Evolutionary conservation across 176 grass and related monocot species (phyloP).

Genomic region (Phyllostachys edulis): DNA sequence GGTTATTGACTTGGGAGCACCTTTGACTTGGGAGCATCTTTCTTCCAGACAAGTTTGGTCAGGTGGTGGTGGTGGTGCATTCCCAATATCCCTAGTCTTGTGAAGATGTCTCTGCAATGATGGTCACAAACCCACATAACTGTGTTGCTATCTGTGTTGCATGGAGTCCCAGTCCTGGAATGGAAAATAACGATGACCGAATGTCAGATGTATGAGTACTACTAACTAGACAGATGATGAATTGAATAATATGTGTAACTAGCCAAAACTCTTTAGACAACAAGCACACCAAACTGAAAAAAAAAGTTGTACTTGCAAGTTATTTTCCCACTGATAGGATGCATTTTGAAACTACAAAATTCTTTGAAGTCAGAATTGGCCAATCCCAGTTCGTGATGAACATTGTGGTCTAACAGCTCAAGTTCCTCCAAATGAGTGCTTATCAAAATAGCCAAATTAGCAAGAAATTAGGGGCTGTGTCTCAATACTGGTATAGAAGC

Average conservation of each 20-base stretch:
- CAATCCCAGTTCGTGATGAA: background rate
- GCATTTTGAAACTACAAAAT: background rate
- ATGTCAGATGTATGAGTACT: slow-evolving; percentile 23
- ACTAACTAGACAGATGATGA: background rate
- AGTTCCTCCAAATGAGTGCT: background rate
- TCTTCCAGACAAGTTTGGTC: slow-evolving; percentile 41
- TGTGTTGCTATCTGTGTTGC: slow-evolving; percentile 63
- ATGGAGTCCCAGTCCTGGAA: slow-evolving; percentile 57
- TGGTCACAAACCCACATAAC: slow-evolving; percentile 70
- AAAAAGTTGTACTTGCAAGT: background rate
- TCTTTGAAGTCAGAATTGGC: background rate
- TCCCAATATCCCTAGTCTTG: slow-evolving; percentile 67
- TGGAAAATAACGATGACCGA: background rate
- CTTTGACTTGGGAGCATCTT: slow-evolving; percentile 16
- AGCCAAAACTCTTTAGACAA: background rate
- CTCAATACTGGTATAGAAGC: background rate
- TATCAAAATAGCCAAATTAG: background rate
- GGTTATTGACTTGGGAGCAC: slow-evolving; percentile 1
- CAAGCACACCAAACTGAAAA: background rate
- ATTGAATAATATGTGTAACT: background rate
- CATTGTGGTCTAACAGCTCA: background rate
- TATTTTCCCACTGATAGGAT: background rate
- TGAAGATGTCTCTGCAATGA: slow-evolving; percentile 68
- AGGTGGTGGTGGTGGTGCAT: slow-evolving; percentile 14
- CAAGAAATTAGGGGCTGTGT: background rate